A percentile compares a stretch with the other conserved stretches of the same genome.
Conservation (phyloP, 139 green algal species). For the Haematococcus sp. region DNA sequence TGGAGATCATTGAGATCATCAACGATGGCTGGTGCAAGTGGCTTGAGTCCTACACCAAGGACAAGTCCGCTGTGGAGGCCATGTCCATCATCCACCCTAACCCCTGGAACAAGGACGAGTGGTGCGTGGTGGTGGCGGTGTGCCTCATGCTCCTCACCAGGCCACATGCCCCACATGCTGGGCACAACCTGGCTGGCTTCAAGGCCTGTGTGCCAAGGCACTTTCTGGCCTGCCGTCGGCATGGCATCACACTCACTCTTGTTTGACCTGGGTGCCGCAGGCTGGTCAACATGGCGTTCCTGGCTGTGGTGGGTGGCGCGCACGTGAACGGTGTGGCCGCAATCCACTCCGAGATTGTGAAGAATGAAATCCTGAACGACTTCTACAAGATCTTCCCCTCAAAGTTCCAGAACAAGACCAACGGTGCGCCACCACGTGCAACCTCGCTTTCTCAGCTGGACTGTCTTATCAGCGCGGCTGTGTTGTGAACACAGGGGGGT, state of each 20-base stretch:
- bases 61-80: constrained; percentile 51
- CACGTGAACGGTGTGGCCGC: constrained; percentile 95
- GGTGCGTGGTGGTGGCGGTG: neutral
- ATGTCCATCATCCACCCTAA: constrained; percentile 86
- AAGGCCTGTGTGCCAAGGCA: neutral
- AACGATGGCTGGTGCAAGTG: constrained; percentile 57
- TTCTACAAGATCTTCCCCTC: constrained; percentile 65
- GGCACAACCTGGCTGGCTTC: neutral
- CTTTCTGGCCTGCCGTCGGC: neutral
- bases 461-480: too few species aligned
- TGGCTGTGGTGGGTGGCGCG: constrained; percentile 83
- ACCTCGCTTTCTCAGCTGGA: too few species aligned
- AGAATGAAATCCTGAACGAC: constrained; percentile 81
- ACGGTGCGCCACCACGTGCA: constrained; percentile 61
- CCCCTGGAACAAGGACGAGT: constrained; percentile 81
- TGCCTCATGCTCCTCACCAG: too few species aligned
- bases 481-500: too few species aligned
- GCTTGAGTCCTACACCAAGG: constrained; percentile 35
- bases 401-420: constrained; percentile 99
- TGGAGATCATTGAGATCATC: constrained; percentile 92
- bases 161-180: too few species aligned
- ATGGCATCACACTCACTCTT: too few species aligned
- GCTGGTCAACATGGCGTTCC: constrained; percentile 94
- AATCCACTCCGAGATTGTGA: constrained; percentile 94
- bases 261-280: too few species aligned